These are phyloP conservation scores for Solanum pimpinellifolium DNA, from an alignment of 257 asterid genomes.

Conservation along the genomic window DNA sequence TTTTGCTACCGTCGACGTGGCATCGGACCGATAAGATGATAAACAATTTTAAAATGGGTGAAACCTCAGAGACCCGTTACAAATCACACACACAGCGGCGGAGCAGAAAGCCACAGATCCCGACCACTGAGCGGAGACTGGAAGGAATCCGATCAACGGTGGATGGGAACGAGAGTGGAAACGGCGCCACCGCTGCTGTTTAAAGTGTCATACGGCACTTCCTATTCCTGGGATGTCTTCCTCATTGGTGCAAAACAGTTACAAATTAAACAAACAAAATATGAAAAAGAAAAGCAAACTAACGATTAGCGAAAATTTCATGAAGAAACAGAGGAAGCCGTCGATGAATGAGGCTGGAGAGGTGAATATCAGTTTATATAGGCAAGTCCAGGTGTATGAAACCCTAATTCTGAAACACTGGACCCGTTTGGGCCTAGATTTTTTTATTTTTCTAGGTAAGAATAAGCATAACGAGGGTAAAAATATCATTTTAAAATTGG, in stretches of 20 bases:
- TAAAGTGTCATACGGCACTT: conserved; percentile 84
- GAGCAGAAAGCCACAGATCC: conserved; percentile 13
- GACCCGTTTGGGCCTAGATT: background rate
- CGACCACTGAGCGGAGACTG: conserved; percentile 24
- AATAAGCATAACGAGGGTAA: background rate
- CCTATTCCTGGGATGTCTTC: conserved; percentile 79
- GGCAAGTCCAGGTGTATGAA: background rate
- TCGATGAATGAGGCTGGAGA: background rate
- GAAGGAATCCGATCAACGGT: conserved; percentile 12
- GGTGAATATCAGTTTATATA: background rate
- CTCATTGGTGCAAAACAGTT: conserved; percentile 22
- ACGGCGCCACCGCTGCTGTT: conserved; percentile 20
- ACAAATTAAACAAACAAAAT: background rate
- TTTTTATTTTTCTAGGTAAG: background rate
- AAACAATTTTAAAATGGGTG: background rate
- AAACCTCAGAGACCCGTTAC: conserved; percentile 73
- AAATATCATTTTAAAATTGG: background rate
- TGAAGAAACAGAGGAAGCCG: background rate
- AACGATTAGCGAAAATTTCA: background rate
- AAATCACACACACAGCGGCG: conserved; percentile 52
- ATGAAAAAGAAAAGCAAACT: background rate
- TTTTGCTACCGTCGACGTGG: conserved; percentile 57
- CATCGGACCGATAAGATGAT: conserved; percentile 17
- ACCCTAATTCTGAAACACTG: background rate
- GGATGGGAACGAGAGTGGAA: conserved; percentile 26